Evolutionary conservation across 2,329 filamentous ascomycete genomes (phyloP).

Genomic region (Pyrenophora tritici-repentis): DNA sequence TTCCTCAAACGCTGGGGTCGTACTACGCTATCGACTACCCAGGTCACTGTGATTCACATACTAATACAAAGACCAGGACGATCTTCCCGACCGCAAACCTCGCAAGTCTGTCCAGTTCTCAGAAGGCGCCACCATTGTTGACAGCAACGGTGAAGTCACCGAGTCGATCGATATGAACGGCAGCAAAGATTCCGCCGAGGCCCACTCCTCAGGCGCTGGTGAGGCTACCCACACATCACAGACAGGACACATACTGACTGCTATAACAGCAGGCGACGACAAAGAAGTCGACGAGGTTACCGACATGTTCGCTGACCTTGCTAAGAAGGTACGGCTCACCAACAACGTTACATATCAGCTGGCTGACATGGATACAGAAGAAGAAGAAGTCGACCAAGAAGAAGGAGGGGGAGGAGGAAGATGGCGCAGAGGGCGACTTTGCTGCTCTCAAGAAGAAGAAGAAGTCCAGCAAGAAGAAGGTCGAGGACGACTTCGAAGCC

Average conservation of each 20-base stretch:
- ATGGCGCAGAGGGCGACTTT: slow-evolving; percentile 61
- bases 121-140: slow-evolving; percentile 83
- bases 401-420: slow-evolving; percentile 60
- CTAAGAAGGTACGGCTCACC: slow-evolving; percentile 61
- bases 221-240: slow-evolving; percentile 16
- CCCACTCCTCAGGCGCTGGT: slow-evolving; percentile 58
- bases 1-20: no score
- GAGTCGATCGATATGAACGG: slow-evolving; percentile 73
- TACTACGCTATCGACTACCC: background rate
- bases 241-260: slow-evolving; percentile 25
- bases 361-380: slow-evolving; percentile 51
- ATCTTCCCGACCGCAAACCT: slow-evolving; percentile 66
- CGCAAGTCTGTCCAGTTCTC: slow-evolving; percentile 95
- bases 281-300: slow-evolving; percentile 69
- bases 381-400: slow-evolving; percentile 66
- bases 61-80: slow-evolving; percentile 48
- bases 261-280: slow-evolving; percentile 48
- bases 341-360: background rate
- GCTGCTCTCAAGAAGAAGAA: slow-evolving; percentile 83
- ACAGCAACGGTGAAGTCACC: slow-evolving; percentile 84
- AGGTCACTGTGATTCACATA: background rate
- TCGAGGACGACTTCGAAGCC: slow-evolving; percentile 69
- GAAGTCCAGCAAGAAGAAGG: slow-evolving; percentile 67
- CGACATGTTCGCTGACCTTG: slow-evolving; percentile 65
- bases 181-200: slow-evolving; percentile 79